These are phyloP conservation scores for Barnettozyma siamensis DNA, from an alignment of 805 yeast genomes.

Conservation along the genomic window DNA sequence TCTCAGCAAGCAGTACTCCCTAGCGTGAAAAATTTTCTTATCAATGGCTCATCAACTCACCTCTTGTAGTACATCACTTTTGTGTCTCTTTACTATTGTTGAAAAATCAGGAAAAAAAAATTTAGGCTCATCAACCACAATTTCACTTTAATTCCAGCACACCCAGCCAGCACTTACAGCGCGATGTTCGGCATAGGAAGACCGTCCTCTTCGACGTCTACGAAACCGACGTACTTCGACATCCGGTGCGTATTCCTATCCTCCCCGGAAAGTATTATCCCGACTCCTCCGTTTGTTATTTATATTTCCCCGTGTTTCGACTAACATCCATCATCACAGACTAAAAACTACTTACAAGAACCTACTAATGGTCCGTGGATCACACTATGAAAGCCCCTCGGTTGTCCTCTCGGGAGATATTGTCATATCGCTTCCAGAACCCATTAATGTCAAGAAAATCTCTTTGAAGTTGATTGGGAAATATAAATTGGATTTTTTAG, in stretches of 20 bases:
- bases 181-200: conserved; percentile 24
- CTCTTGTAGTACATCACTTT: too few species aligned
- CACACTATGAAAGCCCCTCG: conserved; percentile 70
- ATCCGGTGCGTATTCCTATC: conserved; percentile 15
- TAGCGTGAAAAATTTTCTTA: not conserved
- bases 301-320: too few species aligned
- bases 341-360: conserved; percentile 41
- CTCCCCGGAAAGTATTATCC: too few species aligned
- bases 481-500: conserved; percentile 52
- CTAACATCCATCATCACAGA: conserved; percentile 7
- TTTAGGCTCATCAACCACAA: not conserved
- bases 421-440: conserved; percentile 64
- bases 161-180: too few species aligned
- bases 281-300: too few species aligned
- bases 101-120: too few species aligned
- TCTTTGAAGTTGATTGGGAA: conserved; percentile 58
- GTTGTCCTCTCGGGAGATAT: conserved; percentile 70
- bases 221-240: conserved; percentile 26
- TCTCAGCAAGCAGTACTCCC: conserved; percentile 44
- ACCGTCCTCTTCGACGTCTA: conserved; percentile 11
- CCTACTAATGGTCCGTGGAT: conserved; percentile 70
- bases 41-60: too few species aligned
- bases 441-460: conserved; percentile 56
- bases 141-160: too few species aligned
- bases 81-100: too few species aligned